Conservation (phyloP, 306 rosid species). For the Sechiopsis laciniata region DNA sequence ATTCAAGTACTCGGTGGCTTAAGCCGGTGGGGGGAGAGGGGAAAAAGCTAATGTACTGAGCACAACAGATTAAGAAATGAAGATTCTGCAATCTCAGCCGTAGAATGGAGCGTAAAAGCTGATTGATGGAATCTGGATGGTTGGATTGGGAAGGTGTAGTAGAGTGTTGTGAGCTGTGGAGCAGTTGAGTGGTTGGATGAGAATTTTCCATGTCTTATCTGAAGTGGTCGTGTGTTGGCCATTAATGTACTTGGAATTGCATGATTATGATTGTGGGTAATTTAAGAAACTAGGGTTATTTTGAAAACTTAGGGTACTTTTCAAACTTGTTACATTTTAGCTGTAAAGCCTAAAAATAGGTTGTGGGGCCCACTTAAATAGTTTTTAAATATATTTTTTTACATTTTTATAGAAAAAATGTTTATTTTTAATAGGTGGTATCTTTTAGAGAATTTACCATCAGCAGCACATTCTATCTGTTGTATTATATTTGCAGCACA, state of each 20-base stretch:
- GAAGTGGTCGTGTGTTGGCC: constrained; percentile 13
- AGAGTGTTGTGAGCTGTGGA: background rate
- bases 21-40: background rate
- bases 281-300: too few species aligned
- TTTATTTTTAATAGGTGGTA: too few species aligned
- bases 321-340: too few species aligned
- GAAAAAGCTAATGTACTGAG: background rate
- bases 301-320: too few species aligned
- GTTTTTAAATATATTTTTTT: too few species aligned
- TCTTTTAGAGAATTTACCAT: too few species aligned
- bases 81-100: constrained; percentile 10
- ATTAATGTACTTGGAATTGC: background rate
- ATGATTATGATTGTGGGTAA: background rate
- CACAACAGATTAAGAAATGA: background rate
- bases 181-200: constrained; percentile 13
- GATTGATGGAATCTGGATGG: constrained; percentile 13
- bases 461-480: too few species aligned
- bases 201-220: background rate
- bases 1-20: background rate
- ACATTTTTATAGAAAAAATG: too few species aligned
- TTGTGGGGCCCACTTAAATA: too few species aligned
- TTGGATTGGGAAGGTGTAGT: constrained; percentile 9
- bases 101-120: background rate
- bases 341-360: too few species aligned
- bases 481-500: too few species aligned